Percentiles rank a stretch among this genome's conserved stretches.
phyloP scores from a whole-genome alignment of 495 filamentous ascomycete species.

The Penicillium steckii region DNA sequence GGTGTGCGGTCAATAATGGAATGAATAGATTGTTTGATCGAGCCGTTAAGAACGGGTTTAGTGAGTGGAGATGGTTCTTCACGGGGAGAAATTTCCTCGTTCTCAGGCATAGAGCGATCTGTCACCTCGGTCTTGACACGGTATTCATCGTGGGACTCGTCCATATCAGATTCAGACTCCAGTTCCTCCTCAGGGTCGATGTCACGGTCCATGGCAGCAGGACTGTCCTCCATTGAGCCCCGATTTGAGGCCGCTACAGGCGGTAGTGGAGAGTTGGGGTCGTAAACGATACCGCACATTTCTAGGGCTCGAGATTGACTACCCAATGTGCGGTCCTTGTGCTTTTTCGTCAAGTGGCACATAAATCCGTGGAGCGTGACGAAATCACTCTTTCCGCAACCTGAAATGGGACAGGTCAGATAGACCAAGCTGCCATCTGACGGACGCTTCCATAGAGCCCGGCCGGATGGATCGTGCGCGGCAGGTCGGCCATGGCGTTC shows the following conservation, averaged over 20 bases:
- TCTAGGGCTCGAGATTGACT: slow-evolving; percentile 48
- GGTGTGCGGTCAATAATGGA: slow-evolving; percentile 46
- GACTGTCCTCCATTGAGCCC: slow-evolving; percentile 41
- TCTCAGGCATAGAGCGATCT: slow-evolving; percentile 24
- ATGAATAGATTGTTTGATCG: slow-evolving; percentile 45
- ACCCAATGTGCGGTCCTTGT: slow-evolving; percentile 48
- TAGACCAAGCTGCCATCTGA: slow-evolving; percentile 49
- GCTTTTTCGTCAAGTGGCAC: slow-evolving; percentile 52
- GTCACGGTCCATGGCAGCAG: slow-evolving; percentile 30
- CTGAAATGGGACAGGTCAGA: slow-evolving; percentile 43
- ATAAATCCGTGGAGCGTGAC: slow-evolving; percentile 49
- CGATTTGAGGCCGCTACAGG: slow-evolving; percentile 37
- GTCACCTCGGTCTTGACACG: slow-evolving; percentile 31
- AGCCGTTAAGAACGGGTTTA: slow-evolving; percentile 25
- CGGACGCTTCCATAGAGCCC: slow-evolving; percentile 46
- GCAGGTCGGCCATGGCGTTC: slow-evolving; percentile 48
- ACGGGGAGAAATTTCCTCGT: slow-evolving; percentile 8
- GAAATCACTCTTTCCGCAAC: slow-evolving; percentile 47
- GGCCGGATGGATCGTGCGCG: slow-evolving; percentile 44
- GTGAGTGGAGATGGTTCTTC: slow-evolving; percentile 15
- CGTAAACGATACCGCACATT: slow-evolving; percentile 45
- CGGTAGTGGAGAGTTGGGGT: slow-evolving; percentile 42
- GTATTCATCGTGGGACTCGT: slow-evolving; percentile 16
- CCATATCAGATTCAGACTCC: slow-evolving; percentile 36
- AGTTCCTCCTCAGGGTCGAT: slow-evolving; percentile 35